These are phyloP conservation scores for Knufia petricola DNA, from an alignment of 2,329 filamentous ascomycete genomes.

Conservation along the genomic window DNA sequence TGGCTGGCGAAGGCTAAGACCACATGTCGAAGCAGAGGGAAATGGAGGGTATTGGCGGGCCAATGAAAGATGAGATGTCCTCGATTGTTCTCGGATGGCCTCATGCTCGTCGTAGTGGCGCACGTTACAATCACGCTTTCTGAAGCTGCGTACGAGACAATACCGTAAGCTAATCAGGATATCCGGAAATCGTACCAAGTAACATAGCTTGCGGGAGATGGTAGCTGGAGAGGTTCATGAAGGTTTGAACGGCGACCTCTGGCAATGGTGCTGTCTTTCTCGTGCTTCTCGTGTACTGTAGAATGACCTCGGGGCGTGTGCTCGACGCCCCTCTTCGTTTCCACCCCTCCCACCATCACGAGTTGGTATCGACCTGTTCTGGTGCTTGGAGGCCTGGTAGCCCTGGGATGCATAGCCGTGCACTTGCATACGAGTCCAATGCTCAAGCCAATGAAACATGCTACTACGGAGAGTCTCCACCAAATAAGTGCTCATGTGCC, in stretches of 20 bases:
- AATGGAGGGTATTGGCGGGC: background rate
- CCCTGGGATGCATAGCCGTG: background rate
- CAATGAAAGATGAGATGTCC: background rate
- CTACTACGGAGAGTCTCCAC: background rate
- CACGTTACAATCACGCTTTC: background rate
- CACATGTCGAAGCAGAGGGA: background rate
- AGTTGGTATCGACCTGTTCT: background rate
- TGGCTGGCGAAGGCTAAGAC: background rate
- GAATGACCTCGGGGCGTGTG: background rate
- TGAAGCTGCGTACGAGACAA: background rate
- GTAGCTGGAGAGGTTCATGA: too few species aligned
- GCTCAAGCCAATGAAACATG: constrained; percentile 3
- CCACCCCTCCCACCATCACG: constrained; percentile 8
- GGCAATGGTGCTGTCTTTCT: background rate
- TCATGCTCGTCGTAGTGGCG: background rate
- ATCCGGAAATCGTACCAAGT: background rate
- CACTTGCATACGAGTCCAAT: constrained; percentile 7
- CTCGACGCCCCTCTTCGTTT: background rate
- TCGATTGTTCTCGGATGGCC: background rate
- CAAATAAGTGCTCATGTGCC: constrained; percentile 9
- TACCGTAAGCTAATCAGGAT: constrained; percentile 3
- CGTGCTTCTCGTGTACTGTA: background rate
- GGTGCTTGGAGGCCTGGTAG: constrained; percentile 8
- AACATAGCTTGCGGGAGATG: too few species aligned
- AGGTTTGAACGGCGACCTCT: too few species aligned